Evolutionary conservation across 305 asterid species (phyloP).

Genomic region (Plantago coronopus): DNA sequence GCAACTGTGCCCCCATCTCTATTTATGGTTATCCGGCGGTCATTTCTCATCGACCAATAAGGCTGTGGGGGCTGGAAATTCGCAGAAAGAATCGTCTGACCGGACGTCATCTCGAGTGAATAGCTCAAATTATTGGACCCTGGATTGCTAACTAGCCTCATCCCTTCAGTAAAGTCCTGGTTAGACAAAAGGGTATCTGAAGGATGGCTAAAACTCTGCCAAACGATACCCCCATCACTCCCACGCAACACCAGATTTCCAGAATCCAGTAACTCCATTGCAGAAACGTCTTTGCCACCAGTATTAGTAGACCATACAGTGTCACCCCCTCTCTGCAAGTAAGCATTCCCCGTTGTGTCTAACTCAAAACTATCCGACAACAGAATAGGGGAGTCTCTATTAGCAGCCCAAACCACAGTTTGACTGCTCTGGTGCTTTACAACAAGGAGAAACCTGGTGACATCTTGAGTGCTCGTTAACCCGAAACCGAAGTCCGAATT

Average conservation of each 20-base stretch:
- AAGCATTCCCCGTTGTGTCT: conserved; percentile 64
- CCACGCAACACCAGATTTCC: conserved; percentile 72
- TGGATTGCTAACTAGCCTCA: conserved; percentile 56
- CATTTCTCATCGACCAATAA: conserved; percentile 73
- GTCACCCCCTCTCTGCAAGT: conserved; percentile 45
- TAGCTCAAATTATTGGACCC: conserved; percentile 52
- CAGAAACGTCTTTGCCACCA: conserved; percentile 56
- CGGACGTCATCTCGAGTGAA: conserved; percentile 66
- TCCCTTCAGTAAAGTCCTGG: conserved; percentile 61
- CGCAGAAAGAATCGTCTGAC: conserved; percentile 66
- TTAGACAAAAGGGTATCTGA: conserved; percentile 60
- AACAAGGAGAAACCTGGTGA: conserved; percentile 56
- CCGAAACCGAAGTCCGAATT: conserved; percentile 72
- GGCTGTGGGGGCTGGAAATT: conserved; percentile 55
- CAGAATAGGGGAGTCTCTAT: conserved; percentile 52
- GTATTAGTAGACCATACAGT: conserved; percentile 63
- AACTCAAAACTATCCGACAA: conserved; percentile 56
- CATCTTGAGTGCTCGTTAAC: conserved; percentile 47
- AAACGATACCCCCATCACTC: conserved; percentile 45
- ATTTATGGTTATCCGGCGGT: conserved; percentile 57
- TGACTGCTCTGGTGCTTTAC: conserved; percentile 59
- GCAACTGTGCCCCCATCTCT: conserved; percentile 35
- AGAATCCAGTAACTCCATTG: conserved; percentile 57
- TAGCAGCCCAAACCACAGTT: conserved; percentile 79
- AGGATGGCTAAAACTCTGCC: conserved; percentile 86